Percentiles rank a stretch among this genome's conserved stretches.
Evolutionary conservation across 352 stramenopile genomes (phyloP).

Genomic region (Phytophthora chlamydospora): DNA sequence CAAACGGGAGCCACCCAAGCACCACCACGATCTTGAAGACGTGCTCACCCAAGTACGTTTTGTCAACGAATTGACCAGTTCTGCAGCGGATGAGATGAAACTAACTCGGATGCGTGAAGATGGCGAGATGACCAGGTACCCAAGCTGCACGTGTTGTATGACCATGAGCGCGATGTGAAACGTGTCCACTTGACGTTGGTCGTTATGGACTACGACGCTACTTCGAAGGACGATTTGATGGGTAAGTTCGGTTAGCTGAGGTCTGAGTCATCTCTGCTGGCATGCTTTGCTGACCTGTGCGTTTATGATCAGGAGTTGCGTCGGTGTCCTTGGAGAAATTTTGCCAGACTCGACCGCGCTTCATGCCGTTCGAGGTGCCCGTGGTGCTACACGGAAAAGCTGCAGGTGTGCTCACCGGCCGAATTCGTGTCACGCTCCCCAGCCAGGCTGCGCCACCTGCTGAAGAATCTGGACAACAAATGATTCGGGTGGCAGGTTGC

Average conservation of each 20-base stretch:
- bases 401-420: conserved; percentile 56
- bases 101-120: conserved; percentile 28
- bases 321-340: conserved; percentile 67
- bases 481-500: conserved; percentile 52
- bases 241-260: conserved; percentile 32
- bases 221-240: conserved; percentile 73
- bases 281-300: too few species aligned
- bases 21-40: conserved; percentile 70
- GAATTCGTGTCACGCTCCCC: conserved; percentile 64
- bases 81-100: neutral
- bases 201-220: conserved; percentile 86
- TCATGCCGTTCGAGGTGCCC: conserved; percentile 59
- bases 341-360: conserved; percentile 45
- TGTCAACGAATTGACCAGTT: too few species aligned
- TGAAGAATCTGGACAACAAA: conserved; percentile 30
- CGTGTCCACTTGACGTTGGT: conserved; percentile 75
- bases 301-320: conserved; percentile 43
- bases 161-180: conserved; percentile 58
- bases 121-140: conserved; percentile 74
- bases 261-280: too few species aligned
- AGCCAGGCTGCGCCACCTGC: conserved; percentile 38
- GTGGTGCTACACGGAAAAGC: conserved; percentile 63
- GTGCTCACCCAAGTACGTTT: conserved; percentile 60
- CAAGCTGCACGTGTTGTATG: conserved; percentile 58
- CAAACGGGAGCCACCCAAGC: conserved; percentile 51